Percentiles rank a stretch among this genome's conserved stretches.
These are phyloP conservation scores for Halophytophthora batemanensis DNA, from an alignment of 352 stramenopile genomes.

Conservation along the genomic window DNA sequence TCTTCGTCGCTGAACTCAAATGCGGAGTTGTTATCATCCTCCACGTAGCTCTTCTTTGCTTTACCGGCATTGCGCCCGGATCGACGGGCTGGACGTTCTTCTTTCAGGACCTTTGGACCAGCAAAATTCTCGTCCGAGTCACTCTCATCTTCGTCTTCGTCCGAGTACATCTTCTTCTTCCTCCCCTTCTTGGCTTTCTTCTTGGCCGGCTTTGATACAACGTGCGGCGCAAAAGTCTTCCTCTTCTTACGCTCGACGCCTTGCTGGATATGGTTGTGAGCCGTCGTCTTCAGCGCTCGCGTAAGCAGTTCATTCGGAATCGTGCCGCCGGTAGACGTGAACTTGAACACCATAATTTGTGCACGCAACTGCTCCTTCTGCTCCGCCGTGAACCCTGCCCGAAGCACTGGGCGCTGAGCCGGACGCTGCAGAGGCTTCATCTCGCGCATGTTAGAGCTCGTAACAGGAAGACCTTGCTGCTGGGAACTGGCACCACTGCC, in stretches of 20 bases:
- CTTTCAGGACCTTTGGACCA: constrained; percentile 31
- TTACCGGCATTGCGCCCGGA: constrained; percentile 84
- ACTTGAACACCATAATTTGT: constrained; percentile 92
- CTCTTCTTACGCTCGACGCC: constrained; percentile 64
- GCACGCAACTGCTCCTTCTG: constrained; percentile 87
- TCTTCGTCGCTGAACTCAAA: constrained; percentile 75
- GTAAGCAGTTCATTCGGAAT: constrained; percentile 77
- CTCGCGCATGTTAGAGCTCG: constrained; percentile 47
- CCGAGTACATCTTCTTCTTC: constrained; percentile 65
- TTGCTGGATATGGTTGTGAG: constrained; percentile 54
- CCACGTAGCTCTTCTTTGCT: constrained; percentile 83
- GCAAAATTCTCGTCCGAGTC: constrained; percentile 57
- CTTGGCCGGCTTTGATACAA: constrained; percentile 60
- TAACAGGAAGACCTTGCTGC: constrained; percentile 36
- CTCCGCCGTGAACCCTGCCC: constrained; percentile 70
- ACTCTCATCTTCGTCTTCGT: constrained; percentile 79
- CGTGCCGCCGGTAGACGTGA: constrained; percentile 70
- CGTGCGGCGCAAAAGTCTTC: constrained; percentile 63
- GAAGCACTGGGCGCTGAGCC: constrained; percentile 34
- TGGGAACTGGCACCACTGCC: constrained; percentile 10
- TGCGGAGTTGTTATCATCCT: constrained; percentile 66
- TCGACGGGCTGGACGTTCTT: constrained; percentile 59
- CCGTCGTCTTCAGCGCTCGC: constrained; percentile 66
- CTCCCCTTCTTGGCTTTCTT: constrained; percentile 67
- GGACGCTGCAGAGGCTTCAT: constrained; percentile 54